These are phyloP conservation scores for Adansonia rubrostipa DNA, from an alignment of 441 rosid species.

Conservation along the genomic window DNA sequence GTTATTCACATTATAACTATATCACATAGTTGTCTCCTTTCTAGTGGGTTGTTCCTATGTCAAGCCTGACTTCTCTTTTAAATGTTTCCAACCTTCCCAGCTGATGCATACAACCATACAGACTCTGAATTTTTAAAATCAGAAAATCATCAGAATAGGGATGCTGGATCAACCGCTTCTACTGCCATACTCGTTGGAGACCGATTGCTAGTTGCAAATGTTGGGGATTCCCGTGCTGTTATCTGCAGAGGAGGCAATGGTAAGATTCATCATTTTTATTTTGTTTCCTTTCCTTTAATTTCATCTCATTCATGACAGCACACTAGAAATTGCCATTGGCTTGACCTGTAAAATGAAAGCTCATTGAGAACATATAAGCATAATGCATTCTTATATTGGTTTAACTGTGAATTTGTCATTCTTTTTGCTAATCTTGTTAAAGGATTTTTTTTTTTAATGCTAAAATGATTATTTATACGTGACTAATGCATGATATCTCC, in stretches of 20 bases:
- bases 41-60: constrained; percentile 17
- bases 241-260: constrained; percentile 95
- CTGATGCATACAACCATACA: constrained; percentile 90
- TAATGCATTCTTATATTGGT: background rate
- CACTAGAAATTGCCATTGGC: background rate
- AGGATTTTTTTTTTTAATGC: background rate
- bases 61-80: constrained; percentile 27
- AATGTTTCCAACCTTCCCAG: constrained; percentile 43
- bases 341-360: background rate
- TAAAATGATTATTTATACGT: background rate
- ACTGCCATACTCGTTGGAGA: constrained; percentile 96
- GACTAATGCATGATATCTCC: constrained; percentile 19
- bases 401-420: background rate
- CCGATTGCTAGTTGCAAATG: constrained; percentile 96
- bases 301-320: constrained; percentile 2
- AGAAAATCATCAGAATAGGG: constrained; percentile 88
- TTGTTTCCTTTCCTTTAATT: background rate
- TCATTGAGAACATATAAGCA: background rate
- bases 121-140: constrained; percentile 90
- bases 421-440: constrained; percentile 1
- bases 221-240: constrained; percentile 98
- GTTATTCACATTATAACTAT: constrained; percentile 42
- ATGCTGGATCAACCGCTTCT: constrained; percentile 99
- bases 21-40: constrained; percentile 13
- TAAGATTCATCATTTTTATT: constrained; percentile 35